phyloP scores from a whole-genome alignment of 2,329 filamentous ascomycete genomes.

The Aspergillus sp. region DNA sequence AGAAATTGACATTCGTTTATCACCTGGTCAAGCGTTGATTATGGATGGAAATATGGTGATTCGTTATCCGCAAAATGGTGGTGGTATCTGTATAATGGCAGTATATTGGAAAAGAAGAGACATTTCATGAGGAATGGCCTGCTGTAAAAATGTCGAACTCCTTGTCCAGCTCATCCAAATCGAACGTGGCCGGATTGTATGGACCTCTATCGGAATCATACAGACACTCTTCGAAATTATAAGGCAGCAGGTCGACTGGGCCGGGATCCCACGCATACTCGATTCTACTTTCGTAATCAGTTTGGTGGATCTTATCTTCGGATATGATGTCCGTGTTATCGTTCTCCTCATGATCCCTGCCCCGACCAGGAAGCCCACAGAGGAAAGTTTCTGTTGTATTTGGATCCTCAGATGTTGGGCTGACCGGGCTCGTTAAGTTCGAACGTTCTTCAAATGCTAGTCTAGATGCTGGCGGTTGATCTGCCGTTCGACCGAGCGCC shows the following conservation, averaged over 20 bases:
- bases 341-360: neutral
- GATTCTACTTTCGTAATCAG: neutral
- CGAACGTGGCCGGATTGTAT: neutral
- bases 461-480: neutral
- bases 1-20: neutral
- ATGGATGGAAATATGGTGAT: neutral
- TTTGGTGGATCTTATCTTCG: neutral
- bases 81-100: neutral
- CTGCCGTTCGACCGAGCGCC: neutral
- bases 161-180: neutral
- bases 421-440: neutral
- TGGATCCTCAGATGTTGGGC: neutral
- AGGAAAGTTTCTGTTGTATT: neutral
- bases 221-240: neutral
- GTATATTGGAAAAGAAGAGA: neutral
- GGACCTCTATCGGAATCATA: neutral
- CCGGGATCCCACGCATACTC: neutral
- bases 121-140: neutral
- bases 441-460: neutral
- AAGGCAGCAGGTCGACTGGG: neutral
- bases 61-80: neutral
- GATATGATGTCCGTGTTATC: neutral
- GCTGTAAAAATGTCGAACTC: neutral
- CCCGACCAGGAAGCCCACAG: neutral
- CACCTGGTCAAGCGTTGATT: neutral